Evolutionary conservation across 805 yeast species (phyloP).

Genomic region (Yamadazyma philogaea): DNA sequence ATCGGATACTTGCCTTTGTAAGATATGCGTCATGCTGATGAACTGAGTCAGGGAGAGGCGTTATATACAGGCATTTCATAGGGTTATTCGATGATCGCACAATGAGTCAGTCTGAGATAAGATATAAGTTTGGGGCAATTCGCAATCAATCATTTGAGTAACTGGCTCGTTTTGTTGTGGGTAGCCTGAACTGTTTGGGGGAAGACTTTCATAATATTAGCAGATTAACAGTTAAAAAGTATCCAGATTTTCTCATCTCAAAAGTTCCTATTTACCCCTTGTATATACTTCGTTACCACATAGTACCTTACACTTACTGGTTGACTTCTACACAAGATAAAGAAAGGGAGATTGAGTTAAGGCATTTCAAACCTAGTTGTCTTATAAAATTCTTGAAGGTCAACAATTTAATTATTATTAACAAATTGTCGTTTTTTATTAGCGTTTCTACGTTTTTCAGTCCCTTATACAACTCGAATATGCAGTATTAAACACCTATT

Average conservation of each 20-base stretch:
- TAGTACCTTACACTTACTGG: too few relatives aligned
- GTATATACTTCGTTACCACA: slow-evolving; percentile 1
- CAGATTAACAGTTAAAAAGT: not conserved
- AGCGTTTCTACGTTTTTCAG: slow-evolving; percentile 8
- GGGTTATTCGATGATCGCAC: not conserved
- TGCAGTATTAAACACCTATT: not conserved
- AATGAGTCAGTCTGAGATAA: slow-evolving; percentile 8
- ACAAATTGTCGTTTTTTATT: too few relatives aligned
- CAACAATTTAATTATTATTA: too few relatives aligned
- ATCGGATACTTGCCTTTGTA: too few relatives aligned
- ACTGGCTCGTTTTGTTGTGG: slow-evolving; percentile 4
- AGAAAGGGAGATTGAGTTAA: too few relatives aligned
- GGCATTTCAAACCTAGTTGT: too few relatives aligned
- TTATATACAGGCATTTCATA: not conserved
- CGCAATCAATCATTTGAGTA: not conserved
- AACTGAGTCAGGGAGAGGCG: not conserved
- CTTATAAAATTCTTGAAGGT: too few relatives aligned
- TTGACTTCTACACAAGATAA: too few relatives aligned
- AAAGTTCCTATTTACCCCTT: not conserved
- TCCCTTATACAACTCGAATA: not conserved
- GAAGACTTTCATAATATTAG: slow-evolving; percentile 1
- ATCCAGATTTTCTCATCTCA: not conserved
- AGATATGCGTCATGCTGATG: slow-evolving; percentile 2
- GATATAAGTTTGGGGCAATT: slow-evolving; percentile 2
- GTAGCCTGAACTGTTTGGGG: not conserved